Evolutionary conservation across 2,329 filamentous ascomycete species (phyloP).

Genomic region (Aspergillus flavus): DNA sequence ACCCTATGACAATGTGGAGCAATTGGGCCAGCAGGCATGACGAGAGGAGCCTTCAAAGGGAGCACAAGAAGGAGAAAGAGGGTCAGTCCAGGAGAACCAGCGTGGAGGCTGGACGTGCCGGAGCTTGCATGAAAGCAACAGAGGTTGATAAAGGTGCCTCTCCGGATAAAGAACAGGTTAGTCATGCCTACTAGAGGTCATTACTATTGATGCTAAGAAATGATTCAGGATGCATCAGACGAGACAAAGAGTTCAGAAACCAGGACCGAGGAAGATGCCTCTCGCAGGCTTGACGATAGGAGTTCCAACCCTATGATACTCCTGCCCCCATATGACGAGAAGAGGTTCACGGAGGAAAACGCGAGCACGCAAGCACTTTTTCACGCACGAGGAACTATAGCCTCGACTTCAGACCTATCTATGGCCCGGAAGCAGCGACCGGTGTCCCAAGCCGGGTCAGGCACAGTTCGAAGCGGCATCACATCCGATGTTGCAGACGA

Average conservation of each 20-base stretch:
- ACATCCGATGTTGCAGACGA: conserved; percentile 31
- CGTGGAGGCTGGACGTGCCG: conserved; percentile 31
- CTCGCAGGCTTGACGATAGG: conserved; percentile 12
- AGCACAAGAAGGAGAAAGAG: conserved; percentile 28
- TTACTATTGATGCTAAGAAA: conserved; percentile 1
- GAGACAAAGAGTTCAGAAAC: conserved; percentile 2
- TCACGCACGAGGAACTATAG: conserved; percentile 30
- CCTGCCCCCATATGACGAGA: conserved; percentile 32
- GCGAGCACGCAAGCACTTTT: conserved; percentile 38
- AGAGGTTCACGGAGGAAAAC: conserved; percentile 31
- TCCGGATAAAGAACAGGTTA: neutral
- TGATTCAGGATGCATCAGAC: neutral
- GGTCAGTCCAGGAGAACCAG: conserved; percentile 27
- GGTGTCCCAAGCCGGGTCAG: conserved; percentile 29
- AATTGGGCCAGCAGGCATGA: conserved; percentile 90
- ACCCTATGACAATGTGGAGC: conserved; percentile 81
- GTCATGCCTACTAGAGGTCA: neutral
- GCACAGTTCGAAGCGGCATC: conserved; percentile 32
- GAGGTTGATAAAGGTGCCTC: neutral
- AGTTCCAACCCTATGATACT: conserved; percentile 29
- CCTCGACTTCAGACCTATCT: conserved; percentile 25
- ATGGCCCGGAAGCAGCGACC: conserved; percentile 23
- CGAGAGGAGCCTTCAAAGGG: conserved; percentile 63
- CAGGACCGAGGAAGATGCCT: neutral
- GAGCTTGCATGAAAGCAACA: conserved; percentile 22